Conservation (phyloP, 2,329 filamentous ascomycete genomes). For the Penicillium sp. region DNA sequence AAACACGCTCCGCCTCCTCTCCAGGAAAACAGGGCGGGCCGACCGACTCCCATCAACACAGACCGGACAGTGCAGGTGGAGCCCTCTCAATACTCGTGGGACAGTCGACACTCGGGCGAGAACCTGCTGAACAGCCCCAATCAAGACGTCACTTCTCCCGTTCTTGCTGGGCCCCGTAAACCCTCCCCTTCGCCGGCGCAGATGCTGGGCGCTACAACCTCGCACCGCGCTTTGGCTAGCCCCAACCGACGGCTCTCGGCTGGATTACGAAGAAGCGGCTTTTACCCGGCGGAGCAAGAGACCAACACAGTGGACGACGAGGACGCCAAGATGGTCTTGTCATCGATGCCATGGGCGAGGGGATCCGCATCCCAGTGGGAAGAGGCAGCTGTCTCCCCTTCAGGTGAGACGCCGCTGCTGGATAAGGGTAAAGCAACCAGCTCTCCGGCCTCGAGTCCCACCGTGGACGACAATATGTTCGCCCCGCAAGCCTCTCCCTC, state of each 20-base stretch:
- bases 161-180: slow-evolving; percentile 11
- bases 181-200: slow-evolving; percentile 20
- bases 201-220: slow-evolving; percentile 22
- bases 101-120: slow-evolving; percentile 47
- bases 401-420: slow-evolving; percentile 25
- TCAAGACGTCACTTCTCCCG: slow-evolving; percentile 11
- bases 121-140: slow-evolving; percentile 41
- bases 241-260: slow-evolving; percentile 18
- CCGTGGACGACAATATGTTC: slow-evolving; percentile 11
- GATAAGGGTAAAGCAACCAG: slow-evolving; percentile 14
- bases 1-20: slow-evolving; percentile 13
- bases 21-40: slow-evolving; percentile 20
- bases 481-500: slow-evolving; percentile 11
- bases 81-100: slow-evolving; percentile 48
- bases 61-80: slow-evolving; percentile 42
- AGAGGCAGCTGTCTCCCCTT: slow-evolving; percentile 15
- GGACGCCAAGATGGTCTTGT: slow-evolving; percentile 35
- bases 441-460: slow-evolving; percentile 8
- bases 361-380: slow-evolving; percentile 21
- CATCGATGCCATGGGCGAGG: slow-evolving; percentile 28
- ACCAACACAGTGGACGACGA: slow-evolving; percentile 32
- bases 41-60: slow-evolving; percentile 41
- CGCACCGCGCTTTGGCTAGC: slow-evolving; percentile 29
- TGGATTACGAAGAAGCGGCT: slow-evolving; percentile 28
- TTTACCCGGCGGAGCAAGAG: slow-evolving; percentile 23